A percentile compares a stretch with the other conserved stretches of the same genome.
These are phyloP conservation scores for Geotrichum citri-aurantii DNA, from an alignment of 1,139 yeast species.

Conservation along the genomic window DNA sequence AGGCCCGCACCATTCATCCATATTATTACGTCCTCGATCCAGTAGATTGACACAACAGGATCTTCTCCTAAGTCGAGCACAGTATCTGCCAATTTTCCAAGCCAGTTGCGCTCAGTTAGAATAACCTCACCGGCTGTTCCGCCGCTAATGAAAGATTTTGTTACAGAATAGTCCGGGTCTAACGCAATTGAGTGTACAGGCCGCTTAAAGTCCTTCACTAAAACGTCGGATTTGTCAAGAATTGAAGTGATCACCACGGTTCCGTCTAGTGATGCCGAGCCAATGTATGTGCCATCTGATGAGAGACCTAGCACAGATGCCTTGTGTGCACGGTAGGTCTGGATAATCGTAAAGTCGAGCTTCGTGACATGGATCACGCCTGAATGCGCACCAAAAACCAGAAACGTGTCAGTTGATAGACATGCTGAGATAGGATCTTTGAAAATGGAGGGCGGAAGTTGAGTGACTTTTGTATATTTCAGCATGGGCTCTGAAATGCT, in stretches of 20 bases:
- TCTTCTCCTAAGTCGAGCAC: constrained; percentile 58
- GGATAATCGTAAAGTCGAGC: constrained; percentile 51
- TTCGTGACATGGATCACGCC: constrained; percentile 69
- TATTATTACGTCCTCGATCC: constrained; percentile 52
- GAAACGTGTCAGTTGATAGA: constrained; percentile 50
- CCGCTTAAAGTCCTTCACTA: constrained; percentile 75
- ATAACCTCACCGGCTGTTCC: constrained; percentile 88
- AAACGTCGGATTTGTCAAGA: constrained; percentile 53
- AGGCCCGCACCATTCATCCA: constrained; percentile 92
- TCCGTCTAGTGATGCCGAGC: constrained; percentile 91
- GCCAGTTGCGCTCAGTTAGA: constrained; percentile 74
- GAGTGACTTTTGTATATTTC: constrained; percentile 59
- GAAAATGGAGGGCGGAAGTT: constrained; percentile 47
- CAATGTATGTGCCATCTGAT: constrained; percentile 68
- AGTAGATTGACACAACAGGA: constrained; percentile 62
- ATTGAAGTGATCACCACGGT: constrained; percentile 77
- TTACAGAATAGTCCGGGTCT: constrained; percentile 55
- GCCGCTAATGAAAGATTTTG: constrained; percentile 71
- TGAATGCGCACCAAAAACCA: constrained; percentile 83
- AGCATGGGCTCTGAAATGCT: constrained; percentile 55
- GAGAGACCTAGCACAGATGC: constrained; percentile 69
- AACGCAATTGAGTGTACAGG: constrained; percentile 84
- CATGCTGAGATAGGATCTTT: constrained; percentile 75
- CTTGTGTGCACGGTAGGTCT: constrained; percentile 77
- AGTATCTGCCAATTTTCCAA: constrained; percentile 70